These are phyloP conservation scores for Rhododendron ovatum DNA, from an alignment of 148 eudicot species.

Conservation along the genomic window DNA sequence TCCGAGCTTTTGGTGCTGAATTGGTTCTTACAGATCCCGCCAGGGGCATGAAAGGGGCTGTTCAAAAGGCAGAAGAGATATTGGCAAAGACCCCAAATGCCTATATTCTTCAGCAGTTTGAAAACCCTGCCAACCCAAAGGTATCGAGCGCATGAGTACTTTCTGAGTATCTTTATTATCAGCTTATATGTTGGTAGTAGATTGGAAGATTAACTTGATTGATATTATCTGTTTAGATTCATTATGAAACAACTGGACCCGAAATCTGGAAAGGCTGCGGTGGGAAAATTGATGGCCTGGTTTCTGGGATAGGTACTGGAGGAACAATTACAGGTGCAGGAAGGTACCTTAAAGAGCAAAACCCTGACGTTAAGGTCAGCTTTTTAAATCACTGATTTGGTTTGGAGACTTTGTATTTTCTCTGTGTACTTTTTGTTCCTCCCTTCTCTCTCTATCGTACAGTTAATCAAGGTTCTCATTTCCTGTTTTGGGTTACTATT, in stretches of 20 bases:
- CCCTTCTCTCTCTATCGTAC: background rate
- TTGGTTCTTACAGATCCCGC: constrained; percentile 58
- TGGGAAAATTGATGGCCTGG: constrained; percentile 74
- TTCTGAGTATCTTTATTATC: background rate
- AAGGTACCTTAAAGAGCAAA: constrained; percentile 74
- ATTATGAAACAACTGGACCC: constrained; percentile 87
- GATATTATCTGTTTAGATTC: constrained; percentile 38
- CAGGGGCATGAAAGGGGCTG: constrained; percentile 48
- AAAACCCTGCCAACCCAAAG: constrained; percentile 80
- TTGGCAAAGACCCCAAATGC: constrained; percentile 56
- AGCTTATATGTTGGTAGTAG: background rate
- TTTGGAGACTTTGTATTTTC: background rate
- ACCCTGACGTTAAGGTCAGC: constrained; percentile 62
- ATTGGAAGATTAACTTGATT: background rate
- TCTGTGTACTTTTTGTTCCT: background rate
- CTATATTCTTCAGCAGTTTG: constrained; percentile 59
- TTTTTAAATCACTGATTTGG: background rate
- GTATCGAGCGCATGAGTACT: constrained; percentile 24
- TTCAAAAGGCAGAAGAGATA: constrained; percentile 58
- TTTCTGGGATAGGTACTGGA: constrained; percentile 77
- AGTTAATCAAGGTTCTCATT: background rate
- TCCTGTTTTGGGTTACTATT: background rate
- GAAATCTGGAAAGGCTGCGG: constrained; percentile 75
- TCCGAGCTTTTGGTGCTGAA: constrained; percentile 80
- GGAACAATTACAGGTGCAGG: constrained; percentile 91